Base-by-base conservation (phyloP, 108 stramenopile genomes). In the Aurantiochytrium sp. region DNA sequence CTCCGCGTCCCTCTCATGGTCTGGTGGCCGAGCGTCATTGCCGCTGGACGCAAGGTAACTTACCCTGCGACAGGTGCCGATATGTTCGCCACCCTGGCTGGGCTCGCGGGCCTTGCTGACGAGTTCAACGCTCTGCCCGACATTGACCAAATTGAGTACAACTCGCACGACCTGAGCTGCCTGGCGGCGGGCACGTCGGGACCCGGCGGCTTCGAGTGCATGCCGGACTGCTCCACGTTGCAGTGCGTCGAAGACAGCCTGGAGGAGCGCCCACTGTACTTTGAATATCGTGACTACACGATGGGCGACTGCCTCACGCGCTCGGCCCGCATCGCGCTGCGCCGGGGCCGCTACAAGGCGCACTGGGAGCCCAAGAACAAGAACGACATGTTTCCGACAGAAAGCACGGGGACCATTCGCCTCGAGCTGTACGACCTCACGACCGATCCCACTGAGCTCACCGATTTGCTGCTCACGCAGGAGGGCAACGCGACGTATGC, bases 351-450 rank as follows among this genome's bases (percentile, higher is more conserved):
- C 42, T 81, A 81, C 73, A 81, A 81, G 45, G 42, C 45, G 19
- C 73, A 48, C 30, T 48, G 39, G 42, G 73, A 81, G 45, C 73
- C 73, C n/a, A 48, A 41, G 39, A 81, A 81, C 45, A 81, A 81
- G 39, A 81, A 81, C 45, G 73, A 81, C n/a, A 81, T 81, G 45
- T 81, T 81, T 24, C 73, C 73, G 15, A 81, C 39, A 17, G 6
- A 6, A 42, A 81, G 42, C 73, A 48, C 73, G 17, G 45, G 73
- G 2, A 81, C 73, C 8, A 48, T 41, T 48, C 73, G 73, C 36
- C 42, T 48, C 73, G 73, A 81, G 39, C 73, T 81, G 21, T 81
- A 48, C 24, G 73, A 81, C 30, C 39, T 81, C 21, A 12, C 32
- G 39, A 24, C 73, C 21, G 73, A 81, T 24, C 73, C 73, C 1